Base-by-base conservation (phyloP, 148 eudicot species). In the Euryodendron excelsum region DNA sequence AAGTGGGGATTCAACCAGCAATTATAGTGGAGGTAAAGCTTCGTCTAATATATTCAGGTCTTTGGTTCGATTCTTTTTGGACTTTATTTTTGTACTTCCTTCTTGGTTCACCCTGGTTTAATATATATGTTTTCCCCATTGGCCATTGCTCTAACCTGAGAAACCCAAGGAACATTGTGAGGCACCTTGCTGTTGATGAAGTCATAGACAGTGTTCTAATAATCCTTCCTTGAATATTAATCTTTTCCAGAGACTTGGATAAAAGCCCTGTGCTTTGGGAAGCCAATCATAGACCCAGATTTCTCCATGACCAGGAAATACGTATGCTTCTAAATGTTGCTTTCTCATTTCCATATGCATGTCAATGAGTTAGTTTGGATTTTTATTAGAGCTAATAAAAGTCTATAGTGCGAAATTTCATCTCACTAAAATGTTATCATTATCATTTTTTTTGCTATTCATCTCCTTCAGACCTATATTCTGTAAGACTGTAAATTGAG, bases 221-320 rank as follows among this genome's bases (percentile, higher is more conserved):
- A 94, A 73, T 91, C 99, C 45, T 91, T 93, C 79, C 91, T 88
- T 30, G 94, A 95, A 80, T 97, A 93, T 72, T 87, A 73, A 77
- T 85, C 89, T 62, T 95, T 95, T 85, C 99, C 99, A 21, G 86
- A 85, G 71, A 85, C 89, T 76, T 89, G 93, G 84, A 77, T 82
- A 30, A 91, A 89, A 80, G 91, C 99, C 82, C 91, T 95, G 97
- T 82, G 91, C 78, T 84, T 84, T 48, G 97, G 82, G 87, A 95
- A 95, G 87, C 97, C 92, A 53, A 85, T 91, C 50, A 78, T 91
- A 79, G 94, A 97, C 10, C 99, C 99, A 37, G 74, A 86, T 79
- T 91, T 93, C 34, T 64, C 93, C 41, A 79, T 87, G 85, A 90
- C 91, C 77, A 82, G 79, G 59, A 93, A 87, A 95, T 87, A 89